Evolutionary conservation across 805 yeast genomes (phyloP).

Genomic region (Candida namnaoensis): DNA sequence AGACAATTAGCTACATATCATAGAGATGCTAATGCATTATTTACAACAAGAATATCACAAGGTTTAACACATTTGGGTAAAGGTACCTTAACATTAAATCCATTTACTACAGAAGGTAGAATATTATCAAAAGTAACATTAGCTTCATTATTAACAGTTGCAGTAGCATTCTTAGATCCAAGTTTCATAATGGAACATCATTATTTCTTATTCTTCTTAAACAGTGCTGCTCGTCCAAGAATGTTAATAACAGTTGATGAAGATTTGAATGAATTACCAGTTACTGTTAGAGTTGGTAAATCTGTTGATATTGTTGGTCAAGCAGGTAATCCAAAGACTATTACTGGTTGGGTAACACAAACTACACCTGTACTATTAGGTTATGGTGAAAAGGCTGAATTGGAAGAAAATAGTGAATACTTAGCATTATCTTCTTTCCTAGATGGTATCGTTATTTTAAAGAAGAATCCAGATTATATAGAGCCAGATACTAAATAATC

Average conservation of each 20-base stretch:
- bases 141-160: slow-evolving; percentile 80
- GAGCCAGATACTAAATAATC: slow-evolving; percentile 35
- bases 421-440: slow-evolving; percentile 70
- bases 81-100: slow-evolving; percentile 85
- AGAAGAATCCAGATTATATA: slow-evolving; percentile 80
- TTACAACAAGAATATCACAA: slow-evolving; percentile 90
- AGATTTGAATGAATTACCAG: slow-evolving; percentile 71
- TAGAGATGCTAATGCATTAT: slow-evolving; percentile 83
- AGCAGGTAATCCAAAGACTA: slow-evolving; percentile 98
- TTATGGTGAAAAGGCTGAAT: slow-evolving; percentile 93
- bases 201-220: slow-evolving; percentile 73
- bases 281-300: slow-evolving; percentile 96
- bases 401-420: slow-evolving; percentile 86
- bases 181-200: slow-evolving; percentile 77
- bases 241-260: slow-evolving; percentile 91
- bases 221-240: slow-evolving; percentile 87
- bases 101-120: slow-evolving; percentile 83
- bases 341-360: slow-evolving; percentile 99
- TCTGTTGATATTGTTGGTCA: slow-evolving; percentile 99
- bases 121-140: slow-evolving; percentile 82
- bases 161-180: slow-evolving; percentile 82
- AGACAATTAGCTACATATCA: slow-evolving; percentile 94
- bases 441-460: slow-evolving; percentile 90
- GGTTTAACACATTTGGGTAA: slow-evolving; percentile 94
- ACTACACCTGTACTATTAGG: slow-evolving; percentile 93